Percentiles rank a stretch among this genome's conserved stretches.
These are phyloP conservation scores for Crepidotus variabilis DNA, from an alignment of 768 basidiomycete species.

Conservation along the genomic window DNA sequence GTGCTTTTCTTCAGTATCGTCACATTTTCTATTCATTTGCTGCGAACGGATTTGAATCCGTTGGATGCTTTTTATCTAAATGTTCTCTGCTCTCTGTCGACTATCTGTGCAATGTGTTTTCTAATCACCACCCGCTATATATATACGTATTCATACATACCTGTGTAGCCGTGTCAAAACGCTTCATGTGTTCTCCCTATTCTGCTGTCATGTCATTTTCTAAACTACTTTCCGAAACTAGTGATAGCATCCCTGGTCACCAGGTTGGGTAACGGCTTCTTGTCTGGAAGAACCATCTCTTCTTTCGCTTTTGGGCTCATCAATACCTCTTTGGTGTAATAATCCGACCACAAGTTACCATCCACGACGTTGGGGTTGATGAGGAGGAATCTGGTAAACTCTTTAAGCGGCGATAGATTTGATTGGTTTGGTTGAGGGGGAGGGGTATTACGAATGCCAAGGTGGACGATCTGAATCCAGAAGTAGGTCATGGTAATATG, in stretches of 20 bases:
- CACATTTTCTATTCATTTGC: too few relatives aligned
- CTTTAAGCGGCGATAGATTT: slow-evolving; percentile 14
- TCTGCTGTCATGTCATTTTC: too few relatives aligned
- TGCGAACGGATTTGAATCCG: too few relatives aligned
- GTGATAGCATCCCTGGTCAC: slow-evolving; percentile 30
- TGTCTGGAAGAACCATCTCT: slow-evolving; percentile 43
- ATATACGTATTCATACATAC: background rate
- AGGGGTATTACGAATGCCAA: slow-evolving; percentile 37
- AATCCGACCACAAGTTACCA: slow-evolving; percentile 37
- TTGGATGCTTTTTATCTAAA: too few relatives aligned
- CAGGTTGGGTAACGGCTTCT: slow-evolving; percentile 37
- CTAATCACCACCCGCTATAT: too few relatives aligned
- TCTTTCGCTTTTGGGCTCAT: slow-evolving; percentile 36
- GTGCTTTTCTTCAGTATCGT: too few relatives aligned
- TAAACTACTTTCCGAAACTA: slow-evolving; percentile 10
- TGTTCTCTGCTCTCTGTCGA: too few relatives aligned
- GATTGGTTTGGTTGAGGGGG: slow-evolving; percentile 31
- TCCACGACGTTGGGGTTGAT: slow-evolving; percentile 39
- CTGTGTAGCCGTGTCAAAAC: too few relatives aligned
- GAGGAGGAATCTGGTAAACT: slow-evolving; percentile 34
- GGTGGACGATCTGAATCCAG: slow-evolving; percentile 48
- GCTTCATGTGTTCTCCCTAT: too few relatives aligned
- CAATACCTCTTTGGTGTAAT: slow-evolving; percentile 39
- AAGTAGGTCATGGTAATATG: slow-evolving; percentile 48
- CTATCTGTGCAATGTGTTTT: too few relatives aligned